Percentiles rank a stretch among this genome's conserved stretches.
Conservation (phyloP, 2,329 filamentous ascomycete genomes). For the Bipolaris zeicola region DNA sequence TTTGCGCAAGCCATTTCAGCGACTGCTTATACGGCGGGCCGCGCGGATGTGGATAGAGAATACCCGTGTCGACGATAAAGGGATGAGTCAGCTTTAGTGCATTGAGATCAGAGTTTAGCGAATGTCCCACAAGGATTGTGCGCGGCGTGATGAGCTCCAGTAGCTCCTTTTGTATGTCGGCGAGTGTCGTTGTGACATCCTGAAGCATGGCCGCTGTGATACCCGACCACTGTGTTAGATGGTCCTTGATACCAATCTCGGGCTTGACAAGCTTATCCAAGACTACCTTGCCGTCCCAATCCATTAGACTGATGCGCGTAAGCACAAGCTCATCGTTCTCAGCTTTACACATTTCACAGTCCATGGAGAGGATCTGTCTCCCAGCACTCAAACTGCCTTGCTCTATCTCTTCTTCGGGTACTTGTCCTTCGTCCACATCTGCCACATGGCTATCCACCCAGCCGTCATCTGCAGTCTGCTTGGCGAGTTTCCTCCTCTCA, state of each 20-base stretch:
- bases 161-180: constrained; percentile 80
- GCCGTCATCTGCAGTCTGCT: constrained; percentile 62
- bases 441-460: constrained; percentile 83
- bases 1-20: constrained; percentile 85
- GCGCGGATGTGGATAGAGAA: constrained; percentile 88
- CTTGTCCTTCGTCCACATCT: constrained; percentile 67
- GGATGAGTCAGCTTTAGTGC: constrained; percentile 88
- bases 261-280: constrained; percentile 94
- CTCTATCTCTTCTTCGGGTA: constrained; percentile 73
- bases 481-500: constrained; percentile 57
- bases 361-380: constrained; percentile 77
- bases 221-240: constrained; percentile 86
- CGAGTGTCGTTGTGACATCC: constrained; percentile 79
- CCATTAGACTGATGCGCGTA: constrained; percentile 83
- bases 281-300: constrained; percentile 82
- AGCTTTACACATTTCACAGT: constrained; percentile 98
- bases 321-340: constrained; percentile 79
- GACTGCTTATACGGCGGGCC: constrained; percentile 89
- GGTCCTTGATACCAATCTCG: constrained; percentile 84
- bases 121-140: constrained; percentile 79
- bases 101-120: constrained; percentile 80
- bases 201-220: constrained; percentile 87
- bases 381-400: constrained; percentile 83
- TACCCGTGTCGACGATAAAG: constrained; percentile 88
- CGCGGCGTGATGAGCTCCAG: constrained; percentile 72